These are phyloP conservation scores for Collybia sp. DNA, from an alignment of 768 basidiomycete species.

Conservation along the genomic window DNA sequence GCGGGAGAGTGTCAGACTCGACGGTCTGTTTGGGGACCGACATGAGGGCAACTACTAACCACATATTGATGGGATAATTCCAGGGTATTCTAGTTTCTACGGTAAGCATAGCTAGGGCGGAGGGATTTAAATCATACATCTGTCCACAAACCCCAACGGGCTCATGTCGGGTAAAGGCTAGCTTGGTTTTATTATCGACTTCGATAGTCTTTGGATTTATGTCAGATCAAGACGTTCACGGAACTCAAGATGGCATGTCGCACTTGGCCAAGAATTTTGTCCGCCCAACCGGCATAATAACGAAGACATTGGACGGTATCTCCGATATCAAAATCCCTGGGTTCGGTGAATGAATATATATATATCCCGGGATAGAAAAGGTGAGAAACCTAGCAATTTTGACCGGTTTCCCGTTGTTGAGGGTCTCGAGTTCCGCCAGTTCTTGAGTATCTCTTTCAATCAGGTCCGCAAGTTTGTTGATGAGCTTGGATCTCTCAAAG, in stretches of 20 bases:
- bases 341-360: slow-evolving; percentile 2
- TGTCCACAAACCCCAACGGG: slow-evolving; percentile 95
- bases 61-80: slow-evolving; percentile 92
- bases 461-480: slow-evolving; percentile 86
- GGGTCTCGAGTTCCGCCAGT: slow-evolving; percentile 77
- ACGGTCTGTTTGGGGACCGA: neutral
- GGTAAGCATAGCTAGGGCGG: slow-evolving; percentile 1
- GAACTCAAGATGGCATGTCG: slow-evolving; percentile 11
- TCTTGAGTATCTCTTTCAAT: slow-evolving; percentile 82
- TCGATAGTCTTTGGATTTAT: slow-evolving; percentile 56
- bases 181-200: slow-evolving; percentile 72
- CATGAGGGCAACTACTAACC: slow-evolving; percentile 33
- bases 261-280: slow-evolving; percentile 89
- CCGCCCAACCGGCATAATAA: slow-evolving; percentile 96
- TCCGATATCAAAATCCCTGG: slow-evolving; percentile 76
- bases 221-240: too few relatives aligned
- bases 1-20: slow-evolving; percentile 4
- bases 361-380: neutral
- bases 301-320: slow-evolving; percentile 75
- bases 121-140: slow-evolving; percentile 47
- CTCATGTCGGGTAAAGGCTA: slow-evolving; percentile 84
- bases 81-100: slow-evolving; percentile 62
- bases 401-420: slow-evolving; percentile 93
- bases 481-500: slow-evolving; percentile 71
- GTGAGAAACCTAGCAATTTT: slow-evolving; percentile 33